These are phyloP conservation scores for Phaseolus lunatus DNA, from an alignment of 306 rosid genomes.

Conservation along the genomic window DNA sequence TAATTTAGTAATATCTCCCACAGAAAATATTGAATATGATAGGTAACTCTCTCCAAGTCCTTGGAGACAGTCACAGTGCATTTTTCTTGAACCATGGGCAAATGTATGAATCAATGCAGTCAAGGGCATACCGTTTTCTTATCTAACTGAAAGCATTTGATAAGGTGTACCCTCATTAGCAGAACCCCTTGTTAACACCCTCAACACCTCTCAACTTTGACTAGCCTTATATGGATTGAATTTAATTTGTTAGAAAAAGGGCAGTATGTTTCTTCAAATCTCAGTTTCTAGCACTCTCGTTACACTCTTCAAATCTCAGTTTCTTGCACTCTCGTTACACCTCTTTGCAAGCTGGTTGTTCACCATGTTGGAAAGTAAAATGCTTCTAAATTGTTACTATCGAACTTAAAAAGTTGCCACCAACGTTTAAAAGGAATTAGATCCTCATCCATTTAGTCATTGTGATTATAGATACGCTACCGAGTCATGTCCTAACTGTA, in stretches of 20 bases:
- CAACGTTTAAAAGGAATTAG: constrained; percentile 20
- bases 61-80: constrained; percentile 36
- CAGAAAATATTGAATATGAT: constrained; percentile 90
- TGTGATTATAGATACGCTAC: constrained; percentile 12
- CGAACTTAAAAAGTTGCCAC: constrained; percentile 29
- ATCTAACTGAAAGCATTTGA: neutral
- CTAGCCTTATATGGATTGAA: constrained; percentile 9
- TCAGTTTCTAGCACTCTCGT: neutral
- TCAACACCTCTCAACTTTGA: constrained; percentile 27
- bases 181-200: neutral
- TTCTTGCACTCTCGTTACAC: constrained; percentile 7
- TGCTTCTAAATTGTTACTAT: constrained; percentile 34
- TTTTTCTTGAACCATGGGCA: constrained; percentile 26
- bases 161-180: neutral
- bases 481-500: constrained; percentile 24
- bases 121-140: neutral
- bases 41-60: constrained; percentile 60
- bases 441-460: constrained; percentile 35
- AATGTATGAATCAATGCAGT: constrained; percentile 27
- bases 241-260: constrained; percentile 18
- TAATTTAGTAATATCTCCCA: constrained; percentile 64
- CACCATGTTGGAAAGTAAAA: constrained; percentile 17
- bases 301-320: constrained; percentile 1
- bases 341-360: constrained; percentile 24
- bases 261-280: constrained; percentile 11